Conservation (phyloP, 2,329 filamentous ascomycete genomes). For the Fusarium pseudonygamai region DNA sequence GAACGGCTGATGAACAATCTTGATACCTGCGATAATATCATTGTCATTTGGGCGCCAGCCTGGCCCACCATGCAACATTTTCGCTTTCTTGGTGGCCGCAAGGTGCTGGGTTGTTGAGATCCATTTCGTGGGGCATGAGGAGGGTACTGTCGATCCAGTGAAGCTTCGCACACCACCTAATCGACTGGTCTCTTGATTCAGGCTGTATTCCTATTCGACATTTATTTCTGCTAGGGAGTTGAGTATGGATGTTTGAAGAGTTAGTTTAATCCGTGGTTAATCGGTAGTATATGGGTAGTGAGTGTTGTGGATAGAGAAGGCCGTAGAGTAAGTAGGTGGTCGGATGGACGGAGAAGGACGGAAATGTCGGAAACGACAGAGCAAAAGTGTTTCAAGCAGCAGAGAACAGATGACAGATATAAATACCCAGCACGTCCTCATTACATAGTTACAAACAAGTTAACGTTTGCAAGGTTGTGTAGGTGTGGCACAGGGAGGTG, state of each 20-base stretch:
- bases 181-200: background rate
- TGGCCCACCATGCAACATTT: background rate
- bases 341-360: background rate
- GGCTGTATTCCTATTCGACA: background rate
- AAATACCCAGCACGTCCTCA: constrained; percentile 23
- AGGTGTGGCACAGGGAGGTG: constrained; percentile 43
- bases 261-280: background rate
- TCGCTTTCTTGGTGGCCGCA: background rate
- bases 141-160: background rate
- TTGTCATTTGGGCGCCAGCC: constrained; percentile 13
- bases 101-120: background rate
- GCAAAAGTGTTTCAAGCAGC: background rate
- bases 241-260: background rate
- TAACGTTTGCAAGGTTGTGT: constrained; percentile 27
- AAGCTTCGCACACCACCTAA: background rate
- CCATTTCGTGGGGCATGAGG: background rate
- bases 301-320: background rate
- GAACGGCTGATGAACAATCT: constrained; percentile 37
- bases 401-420: constrained; percentile 27
- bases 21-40: constrained; percentile 44
- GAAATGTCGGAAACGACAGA: background rate
- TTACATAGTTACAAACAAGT: background rate
- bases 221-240: background rate
- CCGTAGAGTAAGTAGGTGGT: background rate
- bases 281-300: background rate